A percentile compares a stretch with the other conserved stretches of the same genome.
Conservation (phyloP, 139 green algal species). For the Volvox africanus region DNA sequence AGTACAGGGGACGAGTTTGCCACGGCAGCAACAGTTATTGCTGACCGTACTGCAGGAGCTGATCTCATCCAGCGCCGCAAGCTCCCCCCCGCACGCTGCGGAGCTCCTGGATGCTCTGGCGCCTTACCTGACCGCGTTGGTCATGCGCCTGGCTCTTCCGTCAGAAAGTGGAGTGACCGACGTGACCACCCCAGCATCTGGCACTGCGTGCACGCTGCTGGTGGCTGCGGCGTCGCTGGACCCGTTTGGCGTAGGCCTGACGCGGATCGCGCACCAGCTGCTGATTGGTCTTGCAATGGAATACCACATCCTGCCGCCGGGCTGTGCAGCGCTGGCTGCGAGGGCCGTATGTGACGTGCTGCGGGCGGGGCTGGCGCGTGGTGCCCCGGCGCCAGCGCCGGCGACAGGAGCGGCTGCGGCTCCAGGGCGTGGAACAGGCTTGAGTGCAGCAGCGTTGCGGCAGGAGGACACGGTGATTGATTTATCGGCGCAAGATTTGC, state of each 20-base stretch:
- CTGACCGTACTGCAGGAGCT: constrained; percentile 21
- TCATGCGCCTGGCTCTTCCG: not conserved
- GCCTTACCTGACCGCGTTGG: constrained; percentile 6
- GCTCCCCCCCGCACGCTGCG: constrained; percentile 22
- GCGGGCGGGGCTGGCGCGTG: not conserved
- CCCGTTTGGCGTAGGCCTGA: not conserved
- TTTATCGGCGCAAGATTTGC: constrained; percentile 20
- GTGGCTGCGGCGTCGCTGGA: not conserved
- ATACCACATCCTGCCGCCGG: constrained; percentile 28
- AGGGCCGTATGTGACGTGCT: constrained; percentile 2
- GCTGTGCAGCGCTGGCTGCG: not conserved
- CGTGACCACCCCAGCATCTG: not conserved
- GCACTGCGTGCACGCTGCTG: not conserved
- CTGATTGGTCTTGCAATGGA: not conserved
- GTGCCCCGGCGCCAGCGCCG: not conserved
- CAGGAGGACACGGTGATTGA: not conserved
- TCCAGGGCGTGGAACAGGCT: not conserved
- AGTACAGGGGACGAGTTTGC: not conserved
- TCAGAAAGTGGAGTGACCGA: too few relatives aligned
- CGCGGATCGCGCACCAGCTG: not conserved
- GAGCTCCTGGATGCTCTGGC: constrained; percentile 30
- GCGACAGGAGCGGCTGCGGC: not conserved
- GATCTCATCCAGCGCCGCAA: not conserved
- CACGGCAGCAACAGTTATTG: constrained; percentile 3
- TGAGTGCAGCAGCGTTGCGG: not conserved